phyloP scores from a whole-genome alignment of 148 eudicot species.

The Persicaria tinctoria region DNA sequence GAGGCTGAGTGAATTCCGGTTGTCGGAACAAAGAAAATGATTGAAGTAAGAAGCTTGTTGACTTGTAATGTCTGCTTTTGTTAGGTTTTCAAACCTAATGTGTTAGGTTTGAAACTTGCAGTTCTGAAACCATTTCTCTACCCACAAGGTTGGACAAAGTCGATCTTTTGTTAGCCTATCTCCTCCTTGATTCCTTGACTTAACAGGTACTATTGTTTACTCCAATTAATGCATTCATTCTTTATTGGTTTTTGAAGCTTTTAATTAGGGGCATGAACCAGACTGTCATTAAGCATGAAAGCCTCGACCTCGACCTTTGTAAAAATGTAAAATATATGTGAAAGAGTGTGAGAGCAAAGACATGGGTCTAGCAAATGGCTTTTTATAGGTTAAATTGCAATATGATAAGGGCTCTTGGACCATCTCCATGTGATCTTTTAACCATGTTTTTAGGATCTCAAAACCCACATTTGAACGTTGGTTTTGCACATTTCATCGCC shows the following conservation, averaged over 20 bases:
- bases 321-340: conserved; percentile 10
- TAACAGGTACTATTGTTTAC: neutral
- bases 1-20: conserved; percentile 14
- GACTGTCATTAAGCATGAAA: conserved; percentile 1
- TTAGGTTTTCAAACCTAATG: conserved; percentile 1
- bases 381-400: neutral
- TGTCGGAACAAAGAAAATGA: conserved; percentile 7
- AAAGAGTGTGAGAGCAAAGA: neutral
- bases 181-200: neutral
- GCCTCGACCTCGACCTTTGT: neutral
- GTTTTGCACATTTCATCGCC: neutral
- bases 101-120: conserved; percentile 1
- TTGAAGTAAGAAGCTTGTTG: conserved; percentile 1
- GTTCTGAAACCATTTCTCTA: neutral
- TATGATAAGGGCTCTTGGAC: neutral
- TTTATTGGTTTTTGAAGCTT: neutral
- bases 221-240: neutral
- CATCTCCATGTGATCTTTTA: neutral
- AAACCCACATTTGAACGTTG: conserved; percentile 1
- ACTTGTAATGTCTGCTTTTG: neutral
- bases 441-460: conserved; percentile 3
- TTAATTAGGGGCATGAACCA: neutral
- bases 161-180: neutral
- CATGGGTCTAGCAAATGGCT: neutral
- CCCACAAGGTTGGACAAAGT: neutral